Evolutionary conservation across 257 asterid species (phyloP).

Genomic region (Salvia hispanica): DNA sequence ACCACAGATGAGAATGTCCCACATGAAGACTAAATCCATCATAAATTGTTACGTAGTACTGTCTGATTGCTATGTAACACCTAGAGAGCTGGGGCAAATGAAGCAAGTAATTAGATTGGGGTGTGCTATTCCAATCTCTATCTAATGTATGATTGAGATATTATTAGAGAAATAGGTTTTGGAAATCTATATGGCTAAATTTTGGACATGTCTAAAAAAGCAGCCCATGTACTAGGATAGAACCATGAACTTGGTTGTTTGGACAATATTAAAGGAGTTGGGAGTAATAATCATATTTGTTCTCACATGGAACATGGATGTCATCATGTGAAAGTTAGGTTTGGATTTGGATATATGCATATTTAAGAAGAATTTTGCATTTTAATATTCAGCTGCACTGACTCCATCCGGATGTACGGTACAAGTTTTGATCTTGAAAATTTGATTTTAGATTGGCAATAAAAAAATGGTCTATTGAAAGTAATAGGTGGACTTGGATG

Average conservation of each 20-base stretch:
- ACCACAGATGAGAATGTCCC: constrained; percentile 1
- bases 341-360: neutral
- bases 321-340: constrained; percentile 12
- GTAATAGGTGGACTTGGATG: no score
- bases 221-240: constrained; percentile 15
- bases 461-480: no score
- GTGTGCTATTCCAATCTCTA: constrained; percentile 19
- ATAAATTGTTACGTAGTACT: constrained; percentile 27
- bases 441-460: neutral
- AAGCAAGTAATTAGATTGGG: constrained; percentile 29
- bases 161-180: constrained; percentile 5
- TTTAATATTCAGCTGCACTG: no score
- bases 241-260: constrained; percentile 7
- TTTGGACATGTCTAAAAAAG: constrained; percentile 20
- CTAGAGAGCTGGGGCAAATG: constrained; percentile 32
- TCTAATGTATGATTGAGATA: constrained; percentile 15
- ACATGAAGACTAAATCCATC: constrained; percentile 17
- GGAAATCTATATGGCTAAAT: constrained; percentile 14
- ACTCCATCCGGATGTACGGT: no score
- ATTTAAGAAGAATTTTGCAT: neutral
- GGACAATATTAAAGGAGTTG: constrained; percentile 14
- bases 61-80: constrained; percentile 42
- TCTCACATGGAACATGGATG: constrained; percentile 20
- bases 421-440: constrained; percentile 6
- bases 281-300: constrained; percentile 1